Evolutionary conservation across 1,139 yeast genomes (phyloP).

Genomic region (Diutina catenulata): DNA sequence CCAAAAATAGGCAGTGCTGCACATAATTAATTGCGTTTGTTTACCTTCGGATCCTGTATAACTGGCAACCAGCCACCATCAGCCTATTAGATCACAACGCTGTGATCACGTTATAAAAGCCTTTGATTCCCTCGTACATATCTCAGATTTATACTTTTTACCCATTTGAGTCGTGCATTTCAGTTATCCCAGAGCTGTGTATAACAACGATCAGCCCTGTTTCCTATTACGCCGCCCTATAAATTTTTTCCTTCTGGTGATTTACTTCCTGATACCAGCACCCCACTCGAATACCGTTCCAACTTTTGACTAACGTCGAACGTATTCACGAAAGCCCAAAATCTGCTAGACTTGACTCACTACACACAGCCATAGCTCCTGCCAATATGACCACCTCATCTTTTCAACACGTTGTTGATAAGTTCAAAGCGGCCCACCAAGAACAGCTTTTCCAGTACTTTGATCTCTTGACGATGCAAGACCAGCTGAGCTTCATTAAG

Average conservation of each 20-base stretch:
- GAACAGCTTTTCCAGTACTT: slow-evolving; percentile 31
- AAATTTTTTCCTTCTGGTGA: too few relatives aligned
- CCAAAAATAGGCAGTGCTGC: slow-evolving; percentile 1
- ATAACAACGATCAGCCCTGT: not conserved
- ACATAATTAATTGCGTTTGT: too few relatives aligned
- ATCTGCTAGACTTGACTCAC: too few relatives aligned
- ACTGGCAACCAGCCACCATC: not conserved
- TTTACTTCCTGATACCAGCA: too few relatives aligned
- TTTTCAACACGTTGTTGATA: slow-evolving; percentile 7
- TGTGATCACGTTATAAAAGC: not conserved
- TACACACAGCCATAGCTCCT: too few relatives aligned
- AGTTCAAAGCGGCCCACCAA: slow-evolving; percentile 37
- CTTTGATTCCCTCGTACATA: not conserved
- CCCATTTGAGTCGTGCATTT: not conserved
- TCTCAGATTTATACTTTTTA: not conserved
- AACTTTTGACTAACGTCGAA: not conserved
- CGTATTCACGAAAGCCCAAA: too few relatives aligned
- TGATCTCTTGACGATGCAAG: slow-evolving; percentile 19
- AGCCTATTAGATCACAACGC: not conserved
- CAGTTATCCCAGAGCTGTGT: too few relatives aligned
- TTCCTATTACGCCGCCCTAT: too few relatives aligned
- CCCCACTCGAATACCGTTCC: too few relatives aligned
- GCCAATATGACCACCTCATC: slow-evolving; percentile 4
- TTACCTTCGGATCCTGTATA: too few relatives aligned
- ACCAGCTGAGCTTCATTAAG: slow-evolving; percentile 19